These are phyloP conservation scores for Aspergillus leporis DNA, from an alignment of 495 filamentous ascomycete genomes.

Conservation along the genomic window DNA sequence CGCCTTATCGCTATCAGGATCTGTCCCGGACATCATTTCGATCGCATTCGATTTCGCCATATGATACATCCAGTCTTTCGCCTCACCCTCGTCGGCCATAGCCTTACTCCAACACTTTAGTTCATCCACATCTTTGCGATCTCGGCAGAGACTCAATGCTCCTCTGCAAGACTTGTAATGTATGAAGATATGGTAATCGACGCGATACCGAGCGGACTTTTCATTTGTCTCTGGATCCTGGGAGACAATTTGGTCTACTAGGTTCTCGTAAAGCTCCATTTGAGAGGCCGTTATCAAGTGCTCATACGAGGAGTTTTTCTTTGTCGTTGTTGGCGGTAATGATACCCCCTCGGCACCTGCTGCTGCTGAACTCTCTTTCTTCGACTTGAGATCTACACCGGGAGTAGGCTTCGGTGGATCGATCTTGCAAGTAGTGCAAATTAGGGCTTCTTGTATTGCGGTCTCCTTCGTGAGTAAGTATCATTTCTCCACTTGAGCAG, in stretches of 20 bases:
- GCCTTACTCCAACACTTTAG: constrained; percentile 30
- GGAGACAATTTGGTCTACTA: constrained; percentile 14
- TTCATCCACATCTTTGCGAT: constrained; percentile 28
- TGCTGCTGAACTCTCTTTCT: constrained; percentile 5
- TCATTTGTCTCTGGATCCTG: constrained; percentile 15
- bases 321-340: constrained; percentile 13
- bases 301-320: constrained; percentile 13
- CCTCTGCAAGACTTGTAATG: constrained; percentile 30
- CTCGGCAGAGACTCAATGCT: constrained; percentile 30
- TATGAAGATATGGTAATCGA: constrained; percentile 39
- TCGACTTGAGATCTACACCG: constrained; percentile 4
- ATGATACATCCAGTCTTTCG: constrained; percentile 2
- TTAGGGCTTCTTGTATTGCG: constrained; percentile 34
- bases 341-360: constrained; percentile 22
- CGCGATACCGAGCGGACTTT: constrained; percentile 32
- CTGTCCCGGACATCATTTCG: neutral
- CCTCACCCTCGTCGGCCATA: constrained; percentile 6
- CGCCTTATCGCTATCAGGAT: neutral
- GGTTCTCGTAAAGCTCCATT: constrained; percentile 23
- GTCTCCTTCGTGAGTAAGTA: neutral
- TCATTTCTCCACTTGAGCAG: neutral
- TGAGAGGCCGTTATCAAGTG: constrained; percentile 20
- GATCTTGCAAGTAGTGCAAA: constrained; percentile 29
- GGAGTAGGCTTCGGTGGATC: constrained; percentile 24
- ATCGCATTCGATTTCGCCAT: neutral